Base-by-base conservation (phyloP, 441 rosid genomes). In the Viola pubescens region DNA sequence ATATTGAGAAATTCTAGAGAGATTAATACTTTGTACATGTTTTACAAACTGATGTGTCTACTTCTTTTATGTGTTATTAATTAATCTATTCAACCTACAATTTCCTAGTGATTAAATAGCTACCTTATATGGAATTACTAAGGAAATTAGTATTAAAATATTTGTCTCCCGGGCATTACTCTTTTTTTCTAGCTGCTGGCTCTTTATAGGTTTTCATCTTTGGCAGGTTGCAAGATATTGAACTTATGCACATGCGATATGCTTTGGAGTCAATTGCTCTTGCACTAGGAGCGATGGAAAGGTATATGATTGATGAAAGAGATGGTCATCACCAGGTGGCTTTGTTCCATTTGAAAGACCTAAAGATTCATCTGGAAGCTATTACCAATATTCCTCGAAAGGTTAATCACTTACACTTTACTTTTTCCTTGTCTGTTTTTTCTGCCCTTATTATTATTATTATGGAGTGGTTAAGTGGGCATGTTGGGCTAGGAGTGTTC, bases 221-320 rank as follows among this genome's bases (percentile, higher is more conserved):
- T 63, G 70, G 48, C 64, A 94, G 99, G 89, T 76, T 83, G 86
- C 90, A 85, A 77, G 99, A 94, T 75, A 79, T 88, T 75, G 99
- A 94, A 79, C 83, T 94, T 66, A 90, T 94, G 96, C 94, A 80
- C 75, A 86, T 94, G 96, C 91, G 94, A 61, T 94, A 94, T 86
- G 87, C 91, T 67, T 63, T 94, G 81, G 95, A 90, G 76, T 86
- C 97, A 53, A 71, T 75, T 57, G 89, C 88, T 60, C 84, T 94
- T 67, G 91, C 95, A 37, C 73, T 94, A 43, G 90, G 83, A 76
- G 82, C 70, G 56, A 80, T 88, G 83, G 90, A 76, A 63, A 84
- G 69, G 77, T 79, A 74, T 59, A 52, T 60, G 53, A 77, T 65
- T 54, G 75, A 76, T 54, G 89, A 84, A 69, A 76, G 61, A 56